Evolutionary conservation across 805 yeast genomes (phyloP).

Genomic region (Nakazawaea wickerhamii): DNA sequence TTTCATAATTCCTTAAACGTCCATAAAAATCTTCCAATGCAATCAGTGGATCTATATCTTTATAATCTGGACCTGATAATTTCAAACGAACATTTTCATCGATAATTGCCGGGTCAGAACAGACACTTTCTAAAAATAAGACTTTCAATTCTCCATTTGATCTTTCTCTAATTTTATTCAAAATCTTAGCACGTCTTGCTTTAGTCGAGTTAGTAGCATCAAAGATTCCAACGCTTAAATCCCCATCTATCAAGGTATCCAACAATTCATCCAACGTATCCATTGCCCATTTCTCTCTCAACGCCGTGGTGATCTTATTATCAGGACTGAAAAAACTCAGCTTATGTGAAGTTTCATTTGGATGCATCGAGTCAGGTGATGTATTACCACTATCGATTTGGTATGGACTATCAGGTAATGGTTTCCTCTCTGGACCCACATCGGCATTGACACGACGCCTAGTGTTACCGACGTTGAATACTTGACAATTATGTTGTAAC

Average conservation of each 20-base stretch:
- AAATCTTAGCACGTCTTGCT: conserved; percentile 52
- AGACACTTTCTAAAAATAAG: conserved; percentile 78
- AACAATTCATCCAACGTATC: conserved; percentile 82
- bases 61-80: conserved; percentile 89
- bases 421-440: conserved; percentile 66
- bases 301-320: conserved; percentile 53
- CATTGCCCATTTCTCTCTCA: conserved; percentile 94
- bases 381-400: conserved; percentile 18
- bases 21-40: conserved; percentile 82
- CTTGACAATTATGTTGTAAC: conserved; percentile 86
- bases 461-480: conserved; percentile 94
- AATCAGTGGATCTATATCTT: conserved; percentile 70
- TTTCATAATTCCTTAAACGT: conserved; percentile 76
- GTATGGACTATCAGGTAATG: conserved; percentile 41
- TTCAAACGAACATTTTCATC: conserved; percentile 82
- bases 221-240: conserved; percentile 89
- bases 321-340: conserved; percentile 86
- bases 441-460: conserved; percentile 66
- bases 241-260: conserved; percentile 72
- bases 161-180: conserved; percentile 50
- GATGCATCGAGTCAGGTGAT: conserved; percentile 16
- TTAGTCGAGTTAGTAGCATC: conserved; percentile 81
- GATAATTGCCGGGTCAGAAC: conserved; percentile 72
- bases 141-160: conserved; percentile 66
- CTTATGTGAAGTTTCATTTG: conserved; percentile 38